A percentile compares a stretch with the other conserved stretches of the same genome.
Conservation (phyloP, 345 rosid species). For the Mangifera indica region DNA sequence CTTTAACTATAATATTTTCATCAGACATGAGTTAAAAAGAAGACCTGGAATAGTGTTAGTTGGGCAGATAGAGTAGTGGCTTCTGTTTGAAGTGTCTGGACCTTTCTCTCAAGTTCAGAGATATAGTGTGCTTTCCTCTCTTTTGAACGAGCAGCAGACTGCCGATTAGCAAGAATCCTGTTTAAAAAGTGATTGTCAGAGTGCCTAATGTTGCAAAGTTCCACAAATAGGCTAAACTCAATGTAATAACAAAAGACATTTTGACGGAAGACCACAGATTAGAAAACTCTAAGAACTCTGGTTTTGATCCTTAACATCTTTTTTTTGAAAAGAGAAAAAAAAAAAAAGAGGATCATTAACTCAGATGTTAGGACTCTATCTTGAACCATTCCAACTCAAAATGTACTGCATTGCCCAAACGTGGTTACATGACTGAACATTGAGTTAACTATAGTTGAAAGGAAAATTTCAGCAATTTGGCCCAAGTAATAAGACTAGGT, state of each 20-base stretch:
- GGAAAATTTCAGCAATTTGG: not conserved
- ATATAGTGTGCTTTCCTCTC: conserved; percentile 86
- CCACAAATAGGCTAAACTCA: conserved; percentile 2
- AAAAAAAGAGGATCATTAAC: not conserved
- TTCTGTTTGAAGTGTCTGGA: conserved; percentile 89
- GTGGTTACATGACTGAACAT: not conserved
- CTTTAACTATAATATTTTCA: not conserved
- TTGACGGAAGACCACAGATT: not conserved
- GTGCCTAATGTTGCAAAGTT: too few relatives aligned
- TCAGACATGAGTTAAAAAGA: not conserved
- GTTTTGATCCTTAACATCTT: not conserved
- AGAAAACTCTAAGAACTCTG: not conserved
- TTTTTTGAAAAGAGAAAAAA: too few relatives aligned
- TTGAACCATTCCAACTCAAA: not conserved
- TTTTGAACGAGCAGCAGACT: conserved; percentile 90
- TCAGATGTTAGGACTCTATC: not conserved
- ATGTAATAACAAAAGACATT: not conserved
- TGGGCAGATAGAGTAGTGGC: conserved; percentile 91
- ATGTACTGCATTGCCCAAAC: not conserved
- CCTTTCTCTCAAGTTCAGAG: conserved; percentile 77
- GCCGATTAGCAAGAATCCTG: conserved; percentile 90
- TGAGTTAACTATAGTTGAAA: not conserved
- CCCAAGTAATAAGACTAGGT: not conserved
- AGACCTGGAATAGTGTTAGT: conserved; percentile 78
- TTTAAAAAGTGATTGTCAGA: conserved; percentile 2